These are phyloP conservation scores for Beauveria sp. DNA, from an alignment of 2,329 filamentous ascomycete species.

Conservation along the genomic window DNA sequence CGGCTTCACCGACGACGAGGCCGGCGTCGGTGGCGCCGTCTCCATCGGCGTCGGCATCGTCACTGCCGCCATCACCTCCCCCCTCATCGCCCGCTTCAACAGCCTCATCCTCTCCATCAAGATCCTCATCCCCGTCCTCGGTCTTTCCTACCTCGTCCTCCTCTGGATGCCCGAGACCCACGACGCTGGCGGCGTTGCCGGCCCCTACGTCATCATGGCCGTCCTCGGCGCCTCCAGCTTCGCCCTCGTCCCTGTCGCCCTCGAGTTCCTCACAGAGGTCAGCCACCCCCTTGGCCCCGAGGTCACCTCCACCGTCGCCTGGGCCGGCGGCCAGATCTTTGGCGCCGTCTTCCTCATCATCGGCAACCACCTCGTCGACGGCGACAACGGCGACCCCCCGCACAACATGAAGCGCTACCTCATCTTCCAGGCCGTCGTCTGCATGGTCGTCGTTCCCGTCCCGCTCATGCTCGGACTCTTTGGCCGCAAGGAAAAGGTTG, in stretches of 20 bases:
- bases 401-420: constrained; percentile 67
- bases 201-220: constrained; percentile 68
- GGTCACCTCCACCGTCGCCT: constrained; percentile 74
- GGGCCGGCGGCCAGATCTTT: constrained; percentile 78
- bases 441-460: constrained; percentile 55
- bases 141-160: constrained; percentile 64
- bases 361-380: constrained; percentile 64
- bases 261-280: constrained; percentile 83
- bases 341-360: constrained; percentile 80
- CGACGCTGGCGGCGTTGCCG: constrained; percentile 54
- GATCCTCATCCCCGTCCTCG: constrained; percentile 66
- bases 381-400: constrained; percentile 47
- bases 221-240: constrained; percentile 76
- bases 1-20: constrained; percentile 72
- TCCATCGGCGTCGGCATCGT: constrained; percentile 85
- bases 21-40: constrained; percentile 82
- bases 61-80: constrained; percentile 65
- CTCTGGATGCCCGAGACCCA: constrained; percentile 65
- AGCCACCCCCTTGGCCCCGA: constrained; percentile 83
- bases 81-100: constrained; percentile 80
- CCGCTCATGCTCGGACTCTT: constrained; percentile 65
- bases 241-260: constrained; percentile 69
- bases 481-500: constrained; percentile 47
- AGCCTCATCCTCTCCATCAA: constrained; percentile 68
- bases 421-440: constrained; percentile 71